Evolutionary conservation across 176 grass and related monocot genomes (phyloP).

Genomic region (Raddia guianensis): DNA sequence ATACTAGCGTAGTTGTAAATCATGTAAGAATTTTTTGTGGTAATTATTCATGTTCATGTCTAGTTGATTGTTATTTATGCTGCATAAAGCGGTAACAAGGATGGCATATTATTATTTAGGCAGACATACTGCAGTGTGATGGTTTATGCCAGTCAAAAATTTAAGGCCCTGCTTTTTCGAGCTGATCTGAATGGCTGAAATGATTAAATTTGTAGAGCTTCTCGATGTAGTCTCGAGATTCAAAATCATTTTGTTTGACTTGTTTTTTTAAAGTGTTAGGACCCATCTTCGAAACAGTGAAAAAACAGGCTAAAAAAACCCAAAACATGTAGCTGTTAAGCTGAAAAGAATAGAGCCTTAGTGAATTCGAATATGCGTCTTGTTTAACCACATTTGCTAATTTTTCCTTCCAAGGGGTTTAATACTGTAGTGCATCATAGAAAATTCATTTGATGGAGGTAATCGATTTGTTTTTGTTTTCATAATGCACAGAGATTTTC

Average conservation of each 20-base stretch:
- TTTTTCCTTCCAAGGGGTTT: constrained; percentile 20
- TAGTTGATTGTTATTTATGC: background rate
- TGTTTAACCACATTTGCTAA: constrained; percentile 19
- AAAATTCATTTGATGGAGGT: constrained; percentile 11
- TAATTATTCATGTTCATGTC: background rate
- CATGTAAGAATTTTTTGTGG: background rate
- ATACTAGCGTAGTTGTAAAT: background rate
- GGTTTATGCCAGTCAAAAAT: background rate
- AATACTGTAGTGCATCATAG: background rate
- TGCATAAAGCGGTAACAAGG: background rate
- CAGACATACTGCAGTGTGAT: background rate
- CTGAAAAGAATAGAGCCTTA: background rate
- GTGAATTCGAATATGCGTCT: constrained; percentile 8
- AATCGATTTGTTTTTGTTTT: constrained; percentile 1
- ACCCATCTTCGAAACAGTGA: too few relatives aligned
- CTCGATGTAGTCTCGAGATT: too few relatives aligned
- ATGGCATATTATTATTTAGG: background rate
- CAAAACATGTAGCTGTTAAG: too few relatives aligned
- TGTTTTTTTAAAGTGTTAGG: too few relatives aligned
- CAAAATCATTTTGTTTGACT: too few relatives aligned
- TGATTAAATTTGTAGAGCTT: too few relatives aligned
- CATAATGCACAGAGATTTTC: background rate
- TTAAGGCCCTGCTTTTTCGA: too few relatives aligned
- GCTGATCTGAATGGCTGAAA: too few relatives aligned
- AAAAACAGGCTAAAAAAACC: too few relatives aligned